phyloP scores from a whole-genome alignment of 208 protist genomes.

The Trypanosoma theileri region DNA sequence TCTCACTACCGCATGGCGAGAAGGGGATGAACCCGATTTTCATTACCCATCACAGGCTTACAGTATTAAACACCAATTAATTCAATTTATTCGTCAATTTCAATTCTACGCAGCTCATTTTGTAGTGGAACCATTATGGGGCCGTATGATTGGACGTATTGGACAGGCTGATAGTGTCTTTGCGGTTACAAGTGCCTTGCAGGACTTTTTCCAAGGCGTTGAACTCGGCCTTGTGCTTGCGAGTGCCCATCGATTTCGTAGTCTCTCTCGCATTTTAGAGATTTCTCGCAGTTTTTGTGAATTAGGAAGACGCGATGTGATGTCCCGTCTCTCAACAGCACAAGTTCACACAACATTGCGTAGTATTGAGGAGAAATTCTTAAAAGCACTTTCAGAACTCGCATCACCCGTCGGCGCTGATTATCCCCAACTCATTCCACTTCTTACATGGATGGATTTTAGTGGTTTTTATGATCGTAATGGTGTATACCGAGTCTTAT shows the following conservation, averaged over 20 bases:
- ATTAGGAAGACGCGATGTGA: constrained; percentile 50
- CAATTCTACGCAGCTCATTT: constrained; percentile 89
- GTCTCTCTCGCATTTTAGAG: constrained; percentile 64
- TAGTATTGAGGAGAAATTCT: constrained; percentile 59
- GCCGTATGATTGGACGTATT: constrained; percentile 60
- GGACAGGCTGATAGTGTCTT: constrained; percentile 73
- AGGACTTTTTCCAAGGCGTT: constrained; percentile 73
- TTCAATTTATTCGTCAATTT: constrained; percentile 87
- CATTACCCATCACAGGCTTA: constrained; percentile 55
- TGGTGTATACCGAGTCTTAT: constrained; percentile 83
- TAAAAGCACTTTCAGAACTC: constrained; percentile 73
- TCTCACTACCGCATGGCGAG: constrained; percentile 58
- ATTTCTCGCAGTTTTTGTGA: constrained; percentile 76
- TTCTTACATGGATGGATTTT: constrained; percentile 88
- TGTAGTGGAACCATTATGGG: constrained; percentile 85
- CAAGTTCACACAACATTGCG: constrained; percentile 41
- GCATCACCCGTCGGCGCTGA: constrained; percentile 73
- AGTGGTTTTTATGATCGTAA: constrained; percentile 82
- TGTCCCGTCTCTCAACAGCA: constrained; percentile 48
- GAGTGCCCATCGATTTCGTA: constrained; percentile 72
- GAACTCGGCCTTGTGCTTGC: constrained; percentile 74
- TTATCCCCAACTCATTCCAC: constrained; percentile 80
- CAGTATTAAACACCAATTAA: constrained; percentile 82
- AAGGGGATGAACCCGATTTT: constrained; percentile 26
- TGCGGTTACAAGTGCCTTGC: constrained; percentile 58